These are phyloP conservation scores for Oryza meridionalis DNA, from an alignment of 176 grass and related monocot species.

Conservation along the genomic window DNA sequence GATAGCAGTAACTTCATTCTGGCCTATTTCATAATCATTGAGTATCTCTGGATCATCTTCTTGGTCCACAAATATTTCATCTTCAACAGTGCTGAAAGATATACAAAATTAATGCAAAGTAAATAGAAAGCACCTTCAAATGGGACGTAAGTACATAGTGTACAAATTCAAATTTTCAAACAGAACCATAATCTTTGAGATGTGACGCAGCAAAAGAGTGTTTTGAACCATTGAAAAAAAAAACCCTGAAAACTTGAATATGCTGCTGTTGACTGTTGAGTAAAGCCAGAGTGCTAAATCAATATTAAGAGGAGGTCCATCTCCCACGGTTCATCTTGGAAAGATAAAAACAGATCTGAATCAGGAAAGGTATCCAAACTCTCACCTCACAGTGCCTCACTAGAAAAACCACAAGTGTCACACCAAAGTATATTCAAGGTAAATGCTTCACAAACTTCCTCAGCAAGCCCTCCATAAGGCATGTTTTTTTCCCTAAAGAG, in stretches of 20 bases:
- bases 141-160: neutral
- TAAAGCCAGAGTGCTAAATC: constrained; percentile 10
- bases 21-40: constrained; percentile 88
- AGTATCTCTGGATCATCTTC: constrained; percentile 78
- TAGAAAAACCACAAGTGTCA: constrained; percentile 20
- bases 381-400: neutral
- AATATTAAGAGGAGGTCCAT: neutral
- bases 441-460: neutral
- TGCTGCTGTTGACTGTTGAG: neutral
- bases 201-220: neutral
- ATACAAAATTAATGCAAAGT: constrained; percentile 20
- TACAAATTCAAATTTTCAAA: constrained; percentile 14
- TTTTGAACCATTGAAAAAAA: neutral
- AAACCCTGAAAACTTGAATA: constrained; percentile 3
- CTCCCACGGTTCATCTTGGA: constrained; percentile 1
- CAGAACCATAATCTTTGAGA: constrained; percentile 10
- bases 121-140: neutral
- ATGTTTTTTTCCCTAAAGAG: neutral
- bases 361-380: constrained; percentile 7
- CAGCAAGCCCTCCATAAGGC: neutral
- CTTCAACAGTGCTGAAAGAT: constrained; percentile 77
- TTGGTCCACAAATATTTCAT: constrained; percentile 87
- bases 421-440: neutral
- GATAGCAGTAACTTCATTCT: constrained; percentile 76
- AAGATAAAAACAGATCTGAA: neutral